Base-by-base conservation (phyloP, 345 rosid genomes). In the Hibiscus trionum region DNA sequence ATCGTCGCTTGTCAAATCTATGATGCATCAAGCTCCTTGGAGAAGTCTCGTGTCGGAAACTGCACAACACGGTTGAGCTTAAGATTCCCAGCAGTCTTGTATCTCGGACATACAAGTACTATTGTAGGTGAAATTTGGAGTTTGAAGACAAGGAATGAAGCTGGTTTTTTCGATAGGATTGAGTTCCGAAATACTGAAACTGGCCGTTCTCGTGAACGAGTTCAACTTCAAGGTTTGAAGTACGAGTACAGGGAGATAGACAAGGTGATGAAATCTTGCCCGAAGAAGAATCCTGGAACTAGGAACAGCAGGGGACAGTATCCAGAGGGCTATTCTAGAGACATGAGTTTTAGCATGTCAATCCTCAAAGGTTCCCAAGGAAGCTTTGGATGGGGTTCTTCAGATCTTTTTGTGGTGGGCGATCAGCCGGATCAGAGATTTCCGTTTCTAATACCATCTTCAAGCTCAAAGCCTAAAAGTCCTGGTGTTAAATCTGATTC, bases 71-170 rank as follows among this genome's bases (percentile, higher is more conserved):
- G 68, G 29, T 50, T 86, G 61, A 83, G 71, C 67, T 50, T 84
- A 74, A 46, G 78, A 15, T 81, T 84, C 69, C 84, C 80, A 0
- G 79, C 73, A 60, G 61, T 75, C 24, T 76, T 79, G 84, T 79
- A 81, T 44, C 76, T 83, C 63, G 69, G 65, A 63, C 50, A 83
- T 17, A 61, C 78, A 3, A 70, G 57, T 58, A n/a, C 3, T 24
- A 46, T 83, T 31, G 74, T 64, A 12, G 90, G 90, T 69, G 59
- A 62, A 66, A 81, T 83, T 29, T 81, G 78, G 73, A 84, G 78
- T 21, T 61, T 56, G 29, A 73, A 71, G 61, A 12, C 69, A n/a
- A 61, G 56, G 42, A 67, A 72, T 52, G 82, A 80, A 12, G 46
- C 75, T 0, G 80, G 88, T 66, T 86, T 72, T 62, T 82, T 86